These are phyloP conservation scores for Colletotrichum ledebouriae DNA, from an alignment of 2,329 filamentous ascomycete genomes.

Conservation along the genomic window DNA sequence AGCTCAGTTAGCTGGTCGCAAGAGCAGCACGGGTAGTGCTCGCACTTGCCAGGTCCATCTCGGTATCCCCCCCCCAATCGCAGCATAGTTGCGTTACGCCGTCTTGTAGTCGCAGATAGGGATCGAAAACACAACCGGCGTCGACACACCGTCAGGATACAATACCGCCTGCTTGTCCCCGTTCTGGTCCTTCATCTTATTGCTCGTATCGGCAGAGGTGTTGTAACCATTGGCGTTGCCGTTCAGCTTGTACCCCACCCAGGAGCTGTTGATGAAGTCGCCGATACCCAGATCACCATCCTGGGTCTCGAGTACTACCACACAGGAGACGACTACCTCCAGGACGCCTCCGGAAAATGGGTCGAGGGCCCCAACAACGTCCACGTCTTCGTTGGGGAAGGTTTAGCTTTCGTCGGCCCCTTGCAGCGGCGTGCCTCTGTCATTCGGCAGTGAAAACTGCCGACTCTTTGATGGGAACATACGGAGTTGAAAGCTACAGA, in stretches of 20 bases:
- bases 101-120: constrained; percentile 6
- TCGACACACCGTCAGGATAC: background rate
- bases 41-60: background rate
- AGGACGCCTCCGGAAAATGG: no score
- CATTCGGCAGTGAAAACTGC: no score
- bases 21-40: background rate
- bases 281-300: background rate
- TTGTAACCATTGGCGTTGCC: constrained; percentile 5
- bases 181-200: background rate
- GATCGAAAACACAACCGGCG: background rate
- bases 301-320: no score
- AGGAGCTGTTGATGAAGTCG: background rate
- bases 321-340: no score
- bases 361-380: no score
- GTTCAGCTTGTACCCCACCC: background rate
- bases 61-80: background rate
- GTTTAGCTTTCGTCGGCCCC: no score
- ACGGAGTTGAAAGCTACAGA: no score
- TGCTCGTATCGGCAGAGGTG: background rate
- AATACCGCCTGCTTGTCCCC: background rate
- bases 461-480: no score
- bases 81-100: constrained; percentile 1
- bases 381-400: no score
- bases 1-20: background rate
- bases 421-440: no score